Evolutionary conservation across 2,329 filamentous ascomycete genomes (phyloP).

Genomic region (Colletotrichum euphorbiae): DNA sequence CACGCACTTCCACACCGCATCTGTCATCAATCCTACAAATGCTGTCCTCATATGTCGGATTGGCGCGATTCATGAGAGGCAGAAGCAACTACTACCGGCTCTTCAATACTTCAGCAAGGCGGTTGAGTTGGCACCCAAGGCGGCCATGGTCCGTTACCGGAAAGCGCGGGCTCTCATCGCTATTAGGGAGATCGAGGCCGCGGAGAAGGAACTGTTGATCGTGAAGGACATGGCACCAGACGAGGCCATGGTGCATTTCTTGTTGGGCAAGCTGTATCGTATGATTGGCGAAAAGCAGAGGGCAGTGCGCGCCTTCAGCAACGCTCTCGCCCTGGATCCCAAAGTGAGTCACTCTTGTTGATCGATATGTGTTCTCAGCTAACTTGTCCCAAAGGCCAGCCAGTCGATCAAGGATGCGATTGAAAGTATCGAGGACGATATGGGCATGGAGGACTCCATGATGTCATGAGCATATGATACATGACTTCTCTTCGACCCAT

Average conservation of each 20-base stretch:
- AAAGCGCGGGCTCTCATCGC: slow-evolving; percentile 90
- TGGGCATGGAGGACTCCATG: slow-evolving; percentile 76
- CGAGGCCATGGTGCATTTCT: slow-evolving; percentile 95
- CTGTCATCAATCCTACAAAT: slow-evolving; percentile 92
- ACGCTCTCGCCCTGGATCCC: slow-evolving; percentile 93
- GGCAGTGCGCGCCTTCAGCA: slow-evolving; percentile 94
- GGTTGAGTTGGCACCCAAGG: slow-evolving; percentile 82
- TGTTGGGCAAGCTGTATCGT: slow-evolving; percentile 87
- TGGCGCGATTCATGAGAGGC: slow-evolving; percentile 88
- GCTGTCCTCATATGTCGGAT: slow-evolving; percentile 93
- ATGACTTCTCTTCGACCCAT: neutral
- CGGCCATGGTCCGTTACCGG: slow-evolving; percentile 88
- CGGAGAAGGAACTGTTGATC: slow-evolving; percentile 85
- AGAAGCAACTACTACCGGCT: slow-evolving; percentile 83
- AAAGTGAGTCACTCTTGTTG: slow-evolving; percentile 74
- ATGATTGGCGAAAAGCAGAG: slow-evolving; percentile 77
- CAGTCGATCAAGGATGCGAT: slow-evolving; percentile 97
- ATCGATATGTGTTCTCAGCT: slow-evolving; percentile 22
- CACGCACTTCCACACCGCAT: slow-evolving; percentile 89
- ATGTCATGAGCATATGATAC: slow-evolving; percentile 58
- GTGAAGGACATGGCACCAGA: slow-evolving; percentile 92
- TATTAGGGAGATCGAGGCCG: slow-evolving; percentile 75
- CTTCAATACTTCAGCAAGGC: slow-evolving; percentile 86
- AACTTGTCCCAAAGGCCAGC: slow-evolving; percentile 73
- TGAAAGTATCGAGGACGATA: slow-evolving; percentile 87